Conservation (phyloP, 2,329 filamentous ascomycete genomes). For the Rhynchosporium secalis region DNA sequence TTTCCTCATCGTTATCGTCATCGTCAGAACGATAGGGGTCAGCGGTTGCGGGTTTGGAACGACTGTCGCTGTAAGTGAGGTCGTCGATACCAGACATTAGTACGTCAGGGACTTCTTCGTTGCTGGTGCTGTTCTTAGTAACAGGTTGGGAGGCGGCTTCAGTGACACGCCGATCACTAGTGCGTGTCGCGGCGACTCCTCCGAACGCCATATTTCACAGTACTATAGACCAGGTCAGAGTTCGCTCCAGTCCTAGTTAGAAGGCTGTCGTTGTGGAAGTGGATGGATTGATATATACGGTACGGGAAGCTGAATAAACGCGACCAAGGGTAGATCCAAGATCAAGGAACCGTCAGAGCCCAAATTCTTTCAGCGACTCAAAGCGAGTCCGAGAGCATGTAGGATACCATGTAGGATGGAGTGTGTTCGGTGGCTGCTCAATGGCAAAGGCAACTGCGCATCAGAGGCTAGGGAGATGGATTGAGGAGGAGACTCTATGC, state of each 20-base stretch:
- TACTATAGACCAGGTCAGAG: neutral
- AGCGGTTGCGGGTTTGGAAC: no score
- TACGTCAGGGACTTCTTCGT: no score
- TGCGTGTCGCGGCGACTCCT: neutral
- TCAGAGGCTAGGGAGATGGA: no score
- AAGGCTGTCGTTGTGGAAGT: neutral
- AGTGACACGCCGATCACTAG: neutral
- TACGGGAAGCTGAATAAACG: neutral
- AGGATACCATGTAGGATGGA: neutral
- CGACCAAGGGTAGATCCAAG: neutral
- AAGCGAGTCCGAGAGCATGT: neutral
- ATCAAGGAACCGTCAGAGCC: neutral
- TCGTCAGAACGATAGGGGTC: no score
- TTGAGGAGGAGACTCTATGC: neutral
- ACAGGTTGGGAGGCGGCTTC: no score
- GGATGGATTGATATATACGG: neutral
- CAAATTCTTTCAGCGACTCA: neutral
- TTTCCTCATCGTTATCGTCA: no score
- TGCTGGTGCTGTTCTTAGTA: no score
- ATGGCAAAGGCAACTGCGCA: conserved; percentile 1
- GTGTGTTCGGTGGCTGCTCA: neutral
- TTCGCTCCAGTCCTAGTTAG: neutral
- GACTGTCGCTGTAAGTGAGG: no score
- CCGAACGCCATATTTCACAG: neutral
- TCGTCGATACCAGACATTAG: no score